Evolutionary conservation across 495 filamentous ascomycete genomes (phyloP).

Genomic region (Aspergillus saccharolyticus): DNA sequence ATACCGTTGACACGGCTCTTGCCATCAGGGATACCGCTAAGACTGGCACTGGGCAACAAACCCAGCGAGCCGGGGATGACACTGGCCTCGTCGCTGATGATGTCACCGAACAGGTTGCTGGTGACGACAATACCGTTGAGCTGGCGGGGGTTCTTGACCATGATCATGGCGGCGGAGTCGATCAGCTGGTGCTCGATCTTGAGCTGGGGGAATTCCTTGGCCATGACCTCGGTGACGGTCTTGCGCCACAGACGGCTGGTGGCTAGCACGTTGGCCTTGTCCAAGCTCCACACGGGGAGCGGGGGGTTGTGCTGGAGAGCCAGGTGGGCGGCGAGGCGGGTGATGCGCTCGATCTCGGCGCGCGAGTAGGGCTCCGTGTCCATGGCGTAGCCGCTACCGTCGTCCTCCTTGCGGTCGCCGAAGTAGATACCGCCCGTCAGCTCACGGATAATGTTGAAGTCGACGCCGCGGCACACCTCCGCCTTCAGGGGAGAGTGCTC

Average conservation of each 20-base stretch:
- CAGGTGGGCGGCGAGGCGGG: slow-evolving; percentile 74
- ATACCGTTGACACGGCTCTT: slow-evolving; percentile 60
- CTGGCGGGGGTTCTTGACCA: slow-evolving; percentile 89
- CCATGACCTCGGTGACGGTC: slow-evolving; percentile 70
- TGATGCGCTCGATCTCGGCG: slow-evolving; percentile 84
- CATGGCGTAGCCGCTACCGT: slow-evolving; percentile 67
- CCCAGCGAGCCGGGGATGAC: slow-evolving; percentile 93
- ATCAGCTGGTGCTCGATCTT: slow-evolving; percentile 87
- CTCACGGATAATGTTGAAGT: slow-evolving; percentile 95
- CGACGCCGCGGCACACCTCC: slow-evolving; percentile 75
- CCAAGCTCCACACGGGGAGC: slow-evolving; percentile 78
- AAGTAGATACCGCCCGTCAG: slow-evolving; percentile 97
- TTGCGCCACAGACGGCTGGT: slow-evolving; percentile 87
- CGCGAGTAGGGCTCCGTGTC: slow-evolving; percentile 91
- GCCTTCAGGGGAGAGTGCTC: slow-evolving; percentile 85
- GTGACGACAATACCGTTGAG: slow-evolving; percentile 92
- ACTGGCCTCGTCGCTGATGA: slow-evolving; percentile 93
- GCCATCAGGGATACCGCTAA: slow-evolving; percentile 79
- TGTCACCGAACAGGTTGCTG: slow-evolving; percentile 94
- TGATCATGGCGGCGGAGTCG: slow-evolving; percentile 92
- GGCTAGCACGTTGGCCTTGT: slow-evolving; percentile 97
- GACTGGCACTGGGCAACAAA: slow-evolving; percentile 80
- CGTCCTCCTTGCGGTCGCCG: slow-evolving; percentile 82
- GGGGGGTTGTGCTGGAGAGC: slow-evolving; percentile 77
- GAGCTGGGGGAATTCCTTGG: slow-evolving; percentile 83